These are phyloP conservation scores for Exserohilum turcica DNA, from an alignment of 2,329 filamentous ascomycete species.

Conservation along the genomic window DNA sequence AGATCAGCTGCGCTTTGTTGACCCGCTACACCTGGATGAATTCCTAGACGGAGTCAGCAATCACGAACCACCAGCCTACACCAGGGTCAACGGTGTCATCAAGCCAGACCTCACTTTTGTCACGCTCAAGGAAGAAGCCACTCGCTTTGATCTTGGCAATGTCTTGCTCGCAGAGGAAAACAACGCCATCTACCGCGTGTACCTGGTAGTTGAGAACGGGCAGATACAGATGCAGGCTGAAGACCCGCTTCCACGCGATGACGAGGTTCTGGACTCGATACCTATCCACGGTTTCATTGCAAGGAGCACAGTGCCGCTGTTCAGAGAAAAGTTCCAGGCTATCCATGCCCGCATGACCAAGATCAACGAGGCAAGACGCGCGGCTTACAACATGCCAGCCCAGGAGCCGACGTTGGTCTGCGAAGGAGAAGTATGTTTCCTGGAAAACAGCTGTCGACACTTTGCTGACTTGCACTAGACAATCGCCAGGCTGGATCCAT, in stretches of 20 bases:
- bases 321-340: constrained; percentile 33
- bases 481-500: constrained; percentile 18
- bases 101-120: constrained; percentile 29
- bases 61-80: constrained; percentile 40
- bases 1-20: constrained; percentile 34
- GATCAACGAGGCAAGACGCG: constrained; percentile 33
- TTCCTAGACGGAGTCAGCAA: constrained; percentile 33
- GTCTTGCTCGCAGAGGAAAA: constrained; percentile 28
- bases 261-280: constrained; percentile 20
- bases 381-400: constrained; percentile 23
- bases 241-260: constrained; percentile 24
- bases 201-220: constrained; percentile 26
- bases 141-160: constrained; percentile 38
- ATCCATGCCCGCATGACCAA: constrained; percentile 24
- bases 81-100: constrained; percentile 24
- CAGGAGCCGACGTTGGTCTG: constrained; percentile 17
- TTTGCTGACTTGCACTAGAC: constrained; percentile 18
- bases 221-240: constrained; percentile 27
- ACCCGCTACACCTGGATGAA: constrained; percentile 31
- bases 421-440: constrained; percentile 34
- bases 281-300: constrained; percentile 35
- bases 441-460: neutral
- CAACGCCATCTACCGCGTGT: constrained; percentile 16
- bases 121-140: constrained; percentile 28
- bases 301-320: constrained; percentile 28